Evolutionary conservation across 2,329 filamentous ascomycete genomes (phyloP).

Genomic region (Fonsecaea multimorphosa): DNA sequence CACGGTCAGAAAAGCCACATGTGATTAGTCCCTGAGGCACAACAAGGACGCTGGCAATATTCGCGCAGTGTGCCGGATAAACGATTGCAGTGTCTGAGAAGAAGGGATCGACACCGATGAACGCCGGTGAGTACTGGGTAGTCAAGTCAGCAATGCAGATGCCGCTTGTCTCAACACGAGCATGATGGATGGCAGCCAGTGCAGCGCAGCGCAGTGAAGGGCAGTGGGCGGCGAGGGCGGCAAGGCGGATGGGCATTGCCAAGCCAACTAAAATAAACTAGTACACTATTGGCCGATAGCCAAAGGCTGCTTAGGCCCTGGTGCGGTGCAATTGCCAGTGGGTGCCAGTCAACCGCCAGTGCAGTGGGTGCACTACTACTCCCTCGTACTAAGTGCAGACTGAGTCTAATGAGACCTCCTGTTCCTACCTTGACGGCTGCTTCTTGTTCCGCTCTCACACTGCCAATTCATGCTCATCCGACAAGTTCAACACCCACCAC

Average conservation of each 20-base stretch:
- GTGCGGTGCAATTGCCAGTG: too few relatives aligned
- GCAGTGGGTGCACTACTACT: too few relatives aligned
- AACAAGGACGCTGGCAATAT: not conserved
- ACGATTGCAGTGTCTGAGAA: not conserved
- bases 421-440: not conserved
- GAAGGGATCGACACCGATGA: slow-evolving; percentile 1
- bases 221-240: too few relatives aligned
- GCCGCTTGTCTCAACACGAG: slow-evolving; percentile 7
- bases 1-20: not conserved
- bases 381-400: too few relatives aligned
- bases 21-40: not conserved
- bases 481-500: slow-evolving; percentile 22
- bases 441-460: slow-evolving; percentile 13
- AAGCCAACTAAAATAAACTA: slow-evolving; percentile 4
- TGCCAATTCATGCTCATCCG: slow-evolving; percentile 19
- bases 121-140: not conserved
- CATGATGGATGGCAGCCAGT: slow-evolving; percentile 4
- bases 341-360: too few relatives aligned
- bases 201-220: too few relatives aligned
- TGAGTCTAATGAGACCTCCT: slow-evolving; percentile 29
- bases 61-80: slow-evolving; percentile 4
- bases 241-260: too few relatives aligned
- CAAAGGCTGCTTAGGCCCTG: too few relatives aligned
- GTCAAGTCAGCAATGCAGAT: slow-evolving; percentile 10
- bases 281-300: slow-evolving; percentile 3